Evolutionary conservation across 139 green algal species (phyloP).

Genomic region (Chlamydomonas sp.): DNA sequence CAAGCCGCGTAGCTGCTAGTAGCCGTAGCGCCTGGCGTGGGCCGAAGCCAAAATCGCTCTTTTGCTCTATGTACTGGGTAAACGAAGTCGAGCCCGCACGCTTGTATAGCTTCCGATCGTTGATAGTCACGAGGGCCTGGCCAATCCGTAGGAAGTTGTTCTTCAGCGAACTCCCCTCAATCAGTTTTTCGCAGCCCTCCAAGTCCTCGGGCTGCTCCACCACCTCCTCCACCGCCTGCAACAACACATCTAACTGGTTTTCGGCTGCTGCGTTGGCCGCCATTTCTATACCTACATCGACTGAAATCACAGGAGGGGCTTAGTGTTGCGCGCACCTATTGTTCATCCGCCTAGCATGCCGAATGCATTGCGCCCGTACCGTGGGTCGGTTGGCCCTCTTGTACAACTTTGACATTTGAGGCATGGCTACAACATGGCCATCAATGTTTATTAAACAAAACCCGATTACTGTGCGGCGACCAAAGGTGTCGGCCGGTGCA

Average conservation of each 20-base stretch:
- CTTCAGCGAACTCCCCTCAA: slow-evolving; percentile 30
- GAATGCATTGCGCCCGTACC: no score
- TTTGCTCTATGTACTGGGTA: slow-evolving; percentile 39
- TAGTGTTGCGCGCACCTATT: no score
- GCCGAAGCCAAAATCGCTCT: slow-evolving; percentile 32
- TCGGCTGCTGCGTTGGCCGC: no score
- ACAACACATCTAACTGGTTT: slow-evolving; percentile 20
- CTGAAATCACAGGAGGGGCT: no score
- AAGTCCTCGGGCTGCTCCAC: slow-evolving; percentile 33
- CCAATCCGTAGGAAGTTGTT: slow-evolving; percentile 39
- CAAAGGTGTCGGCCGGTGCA: no score
- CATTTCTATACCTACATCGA: no score
- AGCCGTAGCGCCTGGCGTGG: slow-evolving; percentile 25
- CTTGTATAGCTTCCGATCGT: slow-evolving; percentile 38
- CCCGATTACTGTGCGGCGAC: no score
- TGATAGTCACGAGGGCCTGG: slow-evolving; percentile 36
- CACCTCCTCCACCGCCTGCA: slow-evolving; percentile 35
- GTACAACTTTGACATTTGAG: no score
- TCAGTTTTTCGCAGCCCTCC: slow-evolving; percentile 36
- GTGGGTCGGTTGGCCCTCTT: no score
- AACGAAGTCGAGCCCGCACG: slow-evolving; percentile 17
- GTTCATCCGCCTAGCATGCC: no score
- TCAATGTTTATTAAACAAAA: no score
- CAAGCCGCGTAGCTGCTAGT: slow-evolving; percentile 25
- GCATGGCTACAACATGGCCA: no score